phyloP scores from a whole-genome alignment of 306 rosid genomes.

The Trichosanthes cucumerina region DNA sequence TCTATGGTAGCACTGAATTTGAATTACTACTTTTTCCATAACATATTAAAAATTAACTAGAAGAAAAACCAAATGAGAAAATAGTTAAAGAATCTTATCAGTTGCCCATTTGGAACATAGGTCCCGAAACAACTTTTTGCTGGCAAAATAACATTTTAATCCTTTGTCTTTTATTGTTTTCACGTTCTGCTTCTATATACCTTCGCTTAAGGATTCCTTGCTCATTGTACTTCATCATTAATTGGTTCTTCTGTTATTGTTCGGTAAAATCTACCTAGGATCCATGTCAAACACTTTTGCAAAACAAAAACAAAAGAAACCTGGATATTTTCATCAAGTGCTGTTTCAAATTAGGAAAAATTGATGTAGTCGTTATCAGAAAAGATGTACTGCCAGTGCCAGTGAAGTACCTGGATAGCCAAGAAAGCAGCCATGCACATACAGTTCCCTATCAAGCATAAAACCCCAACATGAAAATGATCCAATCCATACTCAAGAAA shows the following conservation, averaged over 20 bases:
- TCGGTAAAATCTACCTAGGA: not conserved
- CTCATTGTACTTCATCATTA: not conserved
- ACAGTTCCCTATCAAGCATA: constrained; percentile 87
- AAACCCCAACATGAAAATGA: constrained; percentile 68
- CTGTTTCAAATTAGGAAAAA: not conserved
- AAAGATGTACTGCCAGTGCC: not conserved
- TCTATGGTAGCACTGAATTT: not conserved
- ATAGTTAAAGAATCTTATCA: not conserved
- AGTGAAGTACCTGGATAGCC: constrained; percentile 61
- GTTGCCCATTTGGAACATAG: not conserved
- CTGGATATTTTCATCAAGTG: not conserved
- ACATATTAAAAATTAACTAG: not conserved
- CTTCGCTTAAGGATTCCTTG: not conserved
- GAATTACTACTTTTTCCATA: not conserved
- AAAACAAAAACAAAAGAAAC: not conserved
- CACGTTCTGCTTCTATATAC: not conserved
- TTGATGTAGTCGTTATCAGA: not conserved
- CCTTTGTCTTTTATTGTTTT: not conserved
- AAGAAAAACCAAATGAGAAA: not conserved
- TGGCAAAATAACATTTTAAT: not conserved
- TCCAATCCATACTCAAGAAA: constrained; percentile 48
- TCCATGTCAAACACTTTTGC: not conserved
- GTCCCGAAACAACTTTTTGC: not conserved
- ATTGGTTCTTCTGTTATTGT: not conserved
- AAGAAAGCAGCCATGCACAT: constrained; percentile 90